phyloP scores from a whole-genome alignment of 176 grass and related monocot species.

The Cenchrus americanus region DNA sequence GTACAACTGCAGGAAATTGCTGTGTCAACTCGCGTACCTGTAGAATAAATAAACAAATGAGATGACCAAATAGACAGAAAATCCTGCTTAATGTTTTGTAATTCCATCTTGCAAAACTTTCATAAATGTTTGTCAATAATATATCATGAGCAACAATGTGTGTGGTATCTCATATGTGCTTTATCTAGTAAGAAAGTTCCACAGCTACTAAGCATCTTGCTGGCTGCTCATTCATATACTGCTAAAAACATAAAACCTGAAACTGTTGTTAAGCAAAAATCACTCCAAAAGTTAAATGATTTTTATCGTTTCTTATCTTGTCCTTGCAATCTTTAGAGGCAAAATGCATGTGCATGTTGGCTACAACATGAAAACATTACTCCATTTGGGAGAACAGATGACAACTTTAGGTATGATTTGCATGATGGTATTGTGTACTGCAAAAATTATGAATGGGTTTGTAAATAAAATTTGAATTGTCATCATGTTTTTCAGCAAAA shows the following conservation, averaged over 20 bases:
- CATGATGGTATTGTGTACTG: background rate
- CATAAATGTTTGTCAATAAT: conserved; percentile 27
- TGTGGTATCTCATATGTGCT: background rate
- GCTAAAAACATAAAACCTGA: conserved; percentile 20
- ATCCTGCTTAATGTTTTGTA: background rate
- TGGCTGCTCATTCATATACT: conserved; percentile 34
- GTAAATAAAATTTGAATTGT: conserved; percentile 4
- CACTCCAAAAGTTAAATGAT: conserved; percentile 6
- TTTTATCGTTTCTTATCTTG: conserved; percentile 13
- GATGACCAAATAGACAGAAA: conserved; percentile 13
- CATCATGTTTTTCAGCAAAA: conserved; percentile 38
- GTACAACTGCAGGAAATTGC: conserved; percentile 87
- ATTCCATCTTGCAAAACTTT: conserved; percentile 12
- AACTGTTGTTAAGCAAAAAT: conserved; percentile 27
- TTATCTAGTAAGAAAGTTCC: conserved; percentile 15
- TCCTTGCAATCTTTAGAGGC: conserved; percentile 8
- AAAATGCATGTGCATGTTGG: no score
- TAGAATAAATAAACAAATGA: conserved; percentile 42
- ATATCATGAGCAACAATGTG: background rate
- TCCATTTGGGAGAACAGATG: background rate
- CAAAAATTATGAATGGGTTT: conserved; percentile 1
- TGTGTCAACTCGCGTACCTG: conserved; percentile 87
- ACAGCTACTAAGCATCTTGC: conserved; percentile 22
- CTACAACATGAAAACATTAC: no score
- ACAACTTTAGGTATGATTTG: background rate